Evolutionary conservation across 2,329 filamentous ascomycete genomes (phyloP).

Genomic region (Cytospora piceicola): DNA sequence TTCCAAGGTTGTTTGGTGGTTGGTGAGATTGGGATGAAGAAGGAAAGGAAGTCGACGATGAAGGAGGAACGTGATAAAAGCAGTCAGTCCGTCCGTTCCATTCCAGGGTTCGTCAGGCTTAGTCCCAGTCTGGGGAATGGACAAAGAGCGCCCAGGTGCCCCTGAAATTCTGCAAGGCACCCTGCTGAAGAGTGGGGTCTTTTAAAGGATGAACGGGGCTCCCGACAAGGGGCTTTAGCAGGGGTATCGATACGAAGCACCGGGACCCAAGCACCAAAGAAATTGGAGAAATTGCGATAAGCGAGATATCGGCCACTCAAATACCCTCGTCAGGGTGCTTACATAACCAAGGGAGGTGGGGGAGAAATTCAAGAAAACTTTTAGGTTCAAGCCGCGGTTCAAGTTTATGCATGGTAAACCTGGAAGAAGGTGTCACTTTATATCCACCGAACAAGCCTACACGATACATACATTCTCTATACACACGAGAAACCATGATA

Average conservation of each 20-base stretch:
- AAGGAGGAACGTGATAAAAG: not conserved
- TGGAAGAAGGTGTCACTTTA: not conserved
- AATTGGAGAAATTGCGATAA: constrained; percentile 3
- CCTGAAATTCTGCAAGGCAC: not conserved
- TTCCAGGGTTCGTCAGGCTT: too few relatives aligned
- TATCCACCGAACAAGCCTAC: too few relatives aligned
- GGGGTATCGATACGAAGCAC: not conserved
- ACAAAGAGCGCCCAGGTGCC: not conserved
- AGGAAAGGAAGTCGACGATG: not conserved
- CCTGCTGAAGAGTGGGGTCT: not conserved
- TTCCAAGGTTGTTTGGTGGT: not conserved
- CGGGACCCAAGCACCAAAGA: not conserved
- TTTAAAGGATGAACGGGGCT: not conserved
- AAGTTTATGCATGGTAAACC: not conserved
- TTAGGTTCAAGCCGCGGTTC: not conserved
- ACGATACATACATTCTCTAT: too few relatives aligned
- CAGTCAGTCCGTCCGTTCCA: not conserved
- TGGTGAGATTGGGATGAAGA: not conserved
- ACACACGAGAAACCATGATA: too few relatives aligned
- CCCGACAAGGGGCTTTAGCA: not conserved
- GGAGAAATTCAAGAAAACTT: not conserved
- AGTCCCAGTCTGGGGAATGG: not conserved
- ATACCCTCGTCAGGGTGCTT: not conserved
- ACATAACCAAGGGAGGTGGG: not conserved
- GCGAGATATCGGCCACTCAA: constrained; percentile 1